These are phyloP conservation scores for Antarctomyces pellizariae DNA, from an alignment of 495 filamentous ascomycete species.

Conservation along the genomic window DNA sequence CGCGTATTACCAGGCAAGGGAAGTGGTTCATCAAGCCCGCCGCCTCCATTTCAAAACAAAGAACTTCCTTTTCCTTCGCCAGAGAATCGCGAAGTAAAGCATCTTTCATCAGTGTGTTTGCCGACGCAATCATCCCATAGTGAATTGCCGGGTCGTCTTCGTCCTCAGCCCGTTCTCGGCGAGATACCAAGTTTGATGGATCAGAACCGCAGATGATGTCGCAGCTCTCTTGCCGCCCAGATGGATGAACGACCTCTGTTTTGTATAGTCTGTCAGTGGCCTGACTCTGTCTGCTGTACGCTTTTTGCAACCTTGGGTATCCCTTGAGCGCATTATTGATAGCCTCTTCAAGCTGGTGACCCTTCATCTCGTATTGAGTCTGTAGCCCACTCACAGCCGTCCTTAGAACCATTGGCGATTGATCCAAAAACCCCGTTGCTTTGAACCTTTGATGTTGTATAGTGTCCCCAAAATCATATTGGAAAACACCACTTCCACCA, in stretches of 20 bases:
- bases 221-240: conserved; percentile 8
- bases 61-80: conserved; percentile 3
- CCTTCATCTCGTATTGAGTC: conserved; percentile 5
- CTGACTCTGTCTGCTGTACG: conserved; percentile 10
- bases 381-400: conserved; percentile 6
- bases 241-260: conserved; percentile 10
- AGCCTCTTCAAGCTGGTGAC: conserved; percentile 8
- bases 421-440: conserved; percentile 2
- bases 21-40: conserved; percentile 19
- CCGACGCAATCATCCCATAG: conserved; percentile 11
- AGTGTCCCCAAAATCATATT: conserved; percentile 13
- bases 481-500: conserved; percentile 10
- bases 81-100: conserved; percentile 4
- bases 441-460: conserved; percentile 7
- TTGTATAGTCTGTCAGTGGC: conserved; percentile 16
- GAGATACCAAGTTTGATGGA: conserved; percentile 9
- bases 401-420: conserved; percentile 7
- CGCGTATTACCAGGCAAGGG: conserved; percentile 17
- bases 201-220: conserved; percentile 9
- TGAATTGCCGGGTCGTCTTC: conserved; percentile 14
- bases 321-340: conserved; percentile 8
- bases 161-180: conserved; percentile 9
- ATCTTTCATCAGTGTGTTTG: conserved; percentile 7
- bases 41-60: conserved; percentile 24
- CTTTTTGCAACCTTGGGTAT: conserved; percentile 5